Percentiles rank a stretch among this genome's conserved stretches.
These are phyloP conservation scores for Artemisia tridentata DNA, from an alignment of 129 eudicot species.

Conservation along the genomic window DNA sequence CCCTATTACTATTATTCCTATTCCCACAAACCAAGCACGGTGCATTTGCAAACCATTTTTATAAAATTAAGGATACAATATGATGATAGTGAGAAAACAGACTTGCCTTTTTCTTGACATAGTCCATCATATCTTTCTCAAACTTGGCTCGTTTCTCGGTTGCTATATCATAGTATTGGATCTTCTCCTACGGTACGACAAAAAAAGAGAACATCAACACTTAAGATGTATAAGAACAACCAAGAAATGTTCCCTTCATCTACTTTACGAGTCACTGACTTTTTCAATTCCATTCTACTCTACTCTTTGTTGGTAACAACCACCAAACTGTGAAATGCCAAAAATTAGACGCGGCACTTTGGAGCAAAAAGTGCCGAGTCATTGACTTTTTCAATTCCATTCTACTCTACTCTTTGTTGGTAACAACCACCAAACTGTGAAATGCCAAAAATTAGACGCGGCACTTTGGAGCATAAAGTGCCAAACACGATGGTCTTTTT, in stretches of 20 bases:
- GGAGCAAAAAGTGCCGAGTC: background rate
- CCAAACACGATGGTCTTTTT: background rate
- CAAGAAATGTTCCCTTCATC: constrained; percentile 9
- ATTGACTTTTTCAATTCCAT: constrained; percentile 5
- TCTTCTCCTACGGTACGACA: constrained; percentile 53
- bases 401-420: background rate
- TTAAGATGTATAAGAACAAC: background rate
- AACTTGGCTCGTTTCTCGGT: constrained; percentile 77
- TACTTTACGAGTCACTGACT: constrained; percentile 1
- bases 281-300: background rate
- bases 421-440: background rate
- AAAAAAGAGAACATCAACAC: background rate
- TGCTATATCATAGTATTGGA: constrained; percentile 78
- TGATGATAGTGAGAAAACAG: background rate
- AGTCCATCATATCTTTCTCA: constrained; percentile 65
- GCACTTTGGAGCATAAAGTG: constrained; percentile 6
- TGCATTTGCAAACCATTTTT: background rate
- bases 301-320: background rate
- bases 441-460: background rate
- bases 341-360: background rate
- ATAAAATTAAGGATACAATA: background rate
- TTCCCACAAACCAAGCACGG: background rate
- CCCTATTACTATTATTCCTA: background rate
- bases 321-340: background rate
- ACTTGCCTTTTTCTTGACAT: constrained; percentile 51